These are phyloP conservation scores for Globisporangium solare DNA, from an alignment of 352 stramenopile genomes.

Conservation along the genomic window DNA sequence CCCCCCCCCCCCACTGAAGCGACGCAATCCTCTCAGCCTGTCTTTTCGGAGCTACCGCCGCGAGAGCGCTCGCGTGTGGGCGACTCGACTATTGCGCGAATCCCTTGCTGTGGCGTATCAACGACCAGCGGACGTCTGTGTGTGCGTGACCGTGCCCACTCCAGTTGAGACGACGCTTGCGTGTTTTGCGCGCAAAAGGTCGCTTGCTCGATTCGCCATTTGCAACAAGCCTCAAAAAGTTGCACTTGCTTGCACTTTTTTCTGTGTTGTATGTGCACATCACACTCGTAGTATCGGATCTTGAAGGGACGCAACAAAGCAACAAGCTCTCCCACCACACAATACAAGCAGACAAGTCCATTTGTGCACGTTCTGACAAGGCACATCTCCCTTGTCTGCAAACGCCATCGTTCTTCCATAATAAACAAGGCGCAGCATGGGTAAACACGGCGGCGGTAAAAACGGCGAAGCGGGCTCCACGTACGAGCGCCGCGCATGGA, in stretches of 20 bases:
- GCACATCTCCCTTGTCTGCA: neutral
- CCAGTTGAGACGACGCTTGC: too few relatives aligned
- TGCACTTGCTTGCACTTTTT: neutral
- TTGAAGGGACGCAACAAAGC: conserved; percentile 6
- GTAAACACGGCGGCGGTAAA: conserved; percentile 40
- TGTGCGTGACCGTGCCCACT: too few relatives aligned
- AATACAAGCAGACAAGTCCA: neutral
- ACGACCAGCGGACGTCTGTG: neutral
- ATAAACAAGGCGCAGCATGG: conserved; percentile 29
- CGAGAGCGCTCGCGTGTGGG: too few relatives aligned
- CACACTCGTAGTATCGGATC: neutral
- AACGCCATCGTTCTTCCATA: neutral
- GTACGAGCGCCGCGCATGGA: conserved; percentile 83
- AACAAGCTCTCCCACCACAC: conserved; percentile 5
- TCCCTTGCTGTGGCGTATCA: neutral
- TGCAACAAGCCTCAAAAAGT: neutral
- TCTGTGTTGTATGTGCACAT: neutral
- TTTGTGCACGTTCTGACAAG: neutral
- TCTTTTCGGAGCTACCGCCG: too few relatives aligned
- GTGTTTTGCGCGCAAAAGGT: too few relatives aligned
- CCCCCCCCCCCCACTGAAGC: neutral
- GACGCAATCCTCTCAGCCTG: neutral
- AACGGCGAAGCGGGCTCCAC: conserved; percentile 45
- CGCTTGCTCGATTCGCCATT: neutral
- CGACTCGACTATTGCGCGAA: neutral